Evolutionary conservation across 257 asterid species (phyloP), one percentile per base, ranked within the genome.

Genomic region (Nicotiana tomentosiformis): DNA sequence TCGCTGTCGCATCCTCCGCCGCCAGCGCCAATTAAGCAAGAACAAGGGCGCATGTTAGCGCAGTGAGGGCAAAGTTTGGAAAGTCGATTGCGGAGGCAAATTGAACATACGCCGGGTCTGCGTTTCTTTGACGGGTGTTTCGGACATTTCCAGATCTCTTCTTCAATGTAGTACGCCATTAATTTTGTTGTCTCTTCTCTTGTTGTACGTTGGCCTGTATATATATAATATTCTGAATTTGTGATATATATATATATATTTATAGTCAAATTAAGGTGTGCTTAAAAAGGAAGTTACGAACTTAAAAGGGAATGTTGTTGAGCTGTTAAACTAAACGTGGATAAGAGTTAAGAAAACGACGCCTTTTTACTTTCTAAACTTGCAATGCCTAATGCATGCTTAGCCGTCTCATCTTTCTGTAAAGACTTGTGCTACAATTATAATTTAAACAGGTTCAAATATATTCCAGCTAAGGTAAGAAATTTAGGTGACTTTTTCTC

Each of bases 31-130:
- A 37, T 17, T 67, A n/a, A 17, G 16, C 53, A 94, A 11, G 87
- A 81, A 57, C 96, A 92, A 81, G 96, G 98, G 93, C 95, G 97
- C 49, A 83, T 82, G 61, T 84, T 76, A 78, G 88, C 93, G 86
- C 97, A 93, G 35, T 6, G 2, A 23, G 78, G 78, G 17, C 83
- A 80, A 65, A 80, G 83, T 23, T 26, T 10, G 29, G 57, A 23
- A 5, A 80, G 83, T 2, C 76, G 61, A 17, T 80, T 70, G 7
- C 57, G 74, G 43, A 80, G 83, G 35, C 83, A 80, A 65, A 65
- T 35, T 3, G 83, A 65, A 65, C 83, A 80, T 33, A 80, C 57
- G 3, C 83, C 83, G 33, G 67, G 60, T 62, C 76, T 70, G 8
- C 57, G 53, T 37, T 39, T 79, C 83, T 61, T 79, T 23, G 61